phyloP scores from a whole-genome alignment of 2,329 filamentous ascomycete genomes.

The Aspergillus pseudoviridinutans region DNA sequence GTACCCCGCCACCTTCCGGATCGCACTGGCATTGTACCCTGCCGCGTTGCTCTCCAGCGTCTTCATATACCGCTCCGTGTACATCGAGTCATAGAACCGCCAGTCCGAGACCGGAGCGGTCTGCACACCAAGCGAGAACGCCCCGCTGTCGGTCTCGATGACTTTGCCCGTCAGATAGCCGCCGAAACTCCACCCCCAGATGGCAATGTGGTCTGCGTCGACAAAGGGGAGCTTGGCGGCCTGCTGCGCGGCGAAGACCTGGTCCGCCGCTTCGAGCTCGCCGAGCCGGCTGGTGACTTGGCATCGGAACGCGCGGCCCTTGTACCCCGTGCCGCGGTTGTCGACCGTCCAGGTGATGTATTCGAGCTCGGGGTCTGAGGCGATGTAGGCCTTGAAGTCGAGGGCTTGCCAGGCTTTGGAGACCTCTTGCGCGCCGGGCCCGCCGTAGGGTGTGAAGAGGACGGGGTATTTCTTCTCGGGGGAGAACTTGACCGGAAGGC shows the following conservation, averaged over 20 bases:
- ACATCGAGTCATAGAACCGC: constrained; percentile 68
- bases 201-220: constrained; percentile 57
- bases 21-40: constrained; percentile 60
- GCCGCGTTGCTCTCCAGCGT: constrained; percentile 52
- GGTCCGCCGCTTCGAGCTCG: constrained; percentile 60
- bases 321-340: constrained; percentile 63
- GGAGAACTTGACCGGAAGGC: constrained; percentile 62
- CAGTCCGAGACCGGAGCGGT: constrained; percentile 65
- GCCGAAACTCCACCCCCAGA: constrained; percentile 67
- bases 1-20: constrained; percentile 58
- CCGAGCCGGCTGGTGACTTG: constrained; percentile 58
- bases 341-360: constrained; percentile 67
- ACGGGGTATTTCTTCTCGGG: constrained; percentile 61
- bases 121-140: constrained; percentile 61
- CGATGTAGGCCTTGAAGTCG: constrained; percentile 60
- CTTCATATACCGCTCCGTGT: constrained; percentile 72
- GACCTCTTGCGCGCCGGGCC: constrained; percentile 61
- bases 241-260: constrained; percentile 62
- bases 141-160: constrained; percentile 57
- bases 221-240: constrained; percentile 52
- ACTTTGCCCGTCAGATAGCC: constrained; percentile 65
- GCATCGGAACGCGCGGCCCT: constrained; percentile 60
- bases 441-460: constrained; percentile 65
- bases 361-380: constrained; percentile 64
- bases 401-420: constrained; percentile 53